Percentiles rank a stretch among this genome's conserved stretches.
phyloP scores from a whole-genome alignment of 306 rosid genomes.

The Lablab purpureus region DNA sequence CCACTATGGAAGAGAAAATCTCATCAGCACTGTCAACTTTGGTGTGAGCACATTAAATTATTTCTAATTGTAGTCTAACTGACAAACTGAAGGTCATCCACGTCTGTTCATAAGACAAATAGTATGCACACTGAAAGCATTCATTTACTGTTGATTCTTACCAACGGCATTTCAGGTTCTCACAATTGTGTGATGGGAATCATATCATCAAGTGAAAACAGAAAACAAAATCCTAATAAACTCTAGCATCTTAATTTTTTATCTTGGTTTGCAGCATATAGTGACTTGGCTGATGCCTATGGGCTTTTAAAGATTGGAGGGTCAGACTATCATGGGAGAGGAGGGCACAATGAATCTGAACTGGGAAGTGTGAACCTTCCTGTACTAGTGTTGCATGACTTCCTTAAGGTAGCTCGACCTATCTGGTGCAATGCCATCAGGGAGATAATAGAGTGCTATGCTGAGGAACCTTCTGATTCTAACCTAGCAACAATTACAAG shows the following conservation, averaged over 20 bases:
- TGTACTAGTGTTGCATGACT: slow-evolving; percentile 67
- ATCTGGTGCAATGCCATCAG: slow-evolving; percentile 84
- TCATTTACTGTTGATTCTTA: background rate
- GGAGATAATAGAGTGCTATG: slow-evolving; percentile 67
- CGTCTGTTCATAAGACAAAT: background rate
- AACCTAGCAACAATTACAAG: slow-evolving; percentile 68
- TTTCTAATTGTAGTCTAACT: background rate
- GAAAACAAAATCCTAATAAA: slow-evolving; percentile 15
- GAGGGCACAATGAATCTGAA: slow-evolving; percentile 80
- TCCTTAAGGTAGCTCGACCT: slow-evolving; percentile 83
- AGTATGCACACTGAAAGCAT: slow-evolving; percentile 8
- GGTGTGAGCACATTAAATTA: slow-evolving; percentile 14
- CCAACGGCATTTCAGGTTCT: slow-evolving; percentile 1
- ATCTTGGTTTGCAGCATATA: slow-evolving; percentile 62
- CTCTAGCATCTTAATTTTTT: slow-evolving; percentile 32
- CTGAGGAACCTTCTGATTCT: slow-evolving; percentile 81
- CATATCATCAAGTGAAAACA: slow-evolving; percentile 14
- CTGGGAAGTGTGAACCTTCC: slow-evolving; percentile 98
- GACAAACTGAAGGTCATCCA: slow-evolving; percentile 5
- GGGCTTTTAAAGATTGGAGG: slow-evolving; percentile 96
- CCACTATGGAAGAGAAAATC: background rate
- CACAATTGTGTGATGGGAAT: background rate
- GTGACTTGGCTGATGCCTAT: slow-evolving; percentile 80
- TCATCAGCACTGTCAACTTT: background rate
- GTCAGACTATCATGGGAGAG: slow-evolving; percentile 91